Percentiles rank a stretch among this genome's conserved stretches.
These are phyloP conservation scores for Xylariaceae sp. DNA, from an alignment of 2,329 filamentous ascomycete species.

Conservation along the genomic window DNA sequence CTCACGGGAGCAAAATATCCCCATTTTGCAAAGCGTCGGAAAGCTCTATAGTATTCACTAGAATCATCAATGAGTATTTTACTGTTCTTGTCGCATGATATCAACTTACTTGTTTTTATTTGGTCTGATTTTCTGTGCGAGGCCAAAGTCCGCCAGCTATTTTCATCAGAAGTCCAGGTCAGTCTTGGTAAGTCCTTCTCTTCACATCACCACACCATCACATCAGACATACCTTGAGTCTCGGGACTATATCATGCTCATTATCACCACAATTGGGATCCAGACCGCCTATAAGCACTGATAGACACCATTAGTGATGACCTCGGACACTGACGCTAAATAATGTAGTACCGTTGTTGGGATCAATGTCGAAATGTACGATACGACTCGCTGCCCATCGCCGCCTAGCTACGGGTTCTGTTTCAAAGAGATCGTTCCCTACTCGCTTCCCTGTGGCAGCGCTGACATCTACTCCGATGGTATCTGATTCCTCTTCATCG, in stretches of 20 bases:
- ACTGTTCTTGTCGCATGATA: too few relatives aligned
- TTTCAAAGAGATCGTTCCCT: slow-evolving; percentile 19
- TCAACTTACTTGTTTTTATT: slow-evolving; percentile 22
- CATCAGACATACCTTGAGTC: slow-evolving; percentile 23
- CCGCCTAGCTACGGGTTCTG: slow-evolving; percentile 9
- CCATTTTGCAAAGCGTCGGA: slow-evolving; percentile 7
- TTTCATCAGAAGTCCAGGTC: too few relatives aligned
- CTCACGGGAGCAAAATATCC: slow-evolving; percentile 17
- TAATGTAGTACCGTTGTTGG: slow-evolving; percentile 21
- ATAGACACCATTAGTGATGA: neutral
- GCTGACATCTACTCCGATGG: too few relatives aligned
- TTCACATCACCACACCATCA: too few relatives aligned
- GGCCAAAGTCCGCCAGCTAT: slow-evolving; percentile 23
- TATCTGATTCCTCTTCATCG: too few relatives aligned
- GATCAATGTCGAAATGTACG: slow-evolving; percentile 25
- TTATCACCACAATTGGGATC: too few relatives aligned
- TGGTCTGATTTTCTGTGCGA: slow-evolving; percentile 8
- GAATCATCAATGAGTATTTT: too few relatives aligned
- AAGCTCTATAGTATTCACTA: slow-evolving; percentile 9
- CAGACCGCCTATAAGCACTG: too few relatives aligned
- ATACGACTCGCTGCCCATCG: slow-evolving; percentile 16
- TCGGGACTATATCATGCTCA: slow-evolving; percentile 19
- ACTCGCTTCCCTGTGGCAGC: slow-evolving; percentile 6
- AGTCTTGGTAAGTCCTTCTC: too few relatives aligned
- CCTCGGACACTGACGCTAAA: neutral